Evolutionary conservation across 805 yeast genomes (phyloP).

Genomic region (Candida odintsovae): DNA sequence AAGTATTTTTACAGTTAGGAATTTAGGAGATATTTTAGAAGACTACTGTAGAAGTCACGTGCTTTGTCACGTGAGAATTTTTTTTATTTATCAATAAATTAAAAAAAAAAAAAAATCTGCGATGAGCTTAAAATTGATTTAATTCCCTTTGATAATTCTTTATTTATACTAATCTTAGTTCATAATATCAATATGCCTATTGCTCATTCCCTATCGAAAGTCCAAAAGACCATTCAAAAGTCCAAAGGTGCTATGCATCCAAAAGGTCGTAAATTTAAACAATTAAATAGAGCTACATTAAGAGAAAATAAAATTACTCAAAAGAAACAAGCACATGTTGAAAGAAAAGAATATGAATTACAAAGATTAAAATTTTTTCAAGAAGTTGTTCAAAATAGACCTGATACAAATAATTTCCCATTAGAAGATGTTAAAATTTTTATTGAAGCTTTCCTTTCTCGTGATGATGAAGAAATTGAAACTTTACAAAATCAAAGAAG

Average conservation of each 20-base stretch:
- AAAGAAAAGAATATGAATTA: slow-evolving; percentile 55
- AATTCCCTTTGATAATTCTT: not conserved
- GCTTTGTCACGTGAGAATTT: not conserved
- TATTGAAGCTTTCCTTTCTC: slow-evolving; percentile 52
- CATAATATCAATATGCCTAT: slow-evolving; percentile 42
- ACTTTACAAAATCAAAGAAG: slow-evolving; percentile 57
- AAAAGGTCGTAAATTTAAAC: slow-evolving; percentile 83
- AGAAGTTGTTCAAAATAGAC: slow-evolving; percentile 42
- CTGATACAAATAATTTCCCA: slow-evolving; percentile 37
- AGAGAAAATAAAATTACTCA: slow-evolving; percentile 68
- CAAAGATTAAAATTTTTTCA: slow-evolving; percentile 56
- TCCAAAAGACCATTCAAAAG: slow-evolving; percentile 51
- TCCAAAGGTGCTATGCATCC: slow-evolving; percentile 67
- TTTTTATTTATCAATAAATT: no score
- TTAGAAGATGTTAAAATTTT: slow-evolving; percentile 56
- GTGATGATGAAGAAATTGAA: slow-evolving; percentile 76
- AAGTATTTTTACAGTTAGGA: no score
- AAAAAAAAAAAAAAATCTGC: not conserved
- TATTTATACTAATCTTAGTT: not conserved
- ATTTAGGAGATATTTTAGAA: no score
- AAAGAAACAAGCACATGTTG: slow-evolving; percentile 51
- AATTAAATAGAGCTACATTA: slow-evolving; percentile 77
- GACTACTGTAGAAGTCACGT: no score
- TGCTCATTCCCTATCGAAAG: slow-evolving; percentile 61
- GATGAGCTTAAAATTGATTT: not conserved